Base-by-base conservation (phyloP, 805 yeast genomes). In the Wickerhamiella bombiphila region DNA sequence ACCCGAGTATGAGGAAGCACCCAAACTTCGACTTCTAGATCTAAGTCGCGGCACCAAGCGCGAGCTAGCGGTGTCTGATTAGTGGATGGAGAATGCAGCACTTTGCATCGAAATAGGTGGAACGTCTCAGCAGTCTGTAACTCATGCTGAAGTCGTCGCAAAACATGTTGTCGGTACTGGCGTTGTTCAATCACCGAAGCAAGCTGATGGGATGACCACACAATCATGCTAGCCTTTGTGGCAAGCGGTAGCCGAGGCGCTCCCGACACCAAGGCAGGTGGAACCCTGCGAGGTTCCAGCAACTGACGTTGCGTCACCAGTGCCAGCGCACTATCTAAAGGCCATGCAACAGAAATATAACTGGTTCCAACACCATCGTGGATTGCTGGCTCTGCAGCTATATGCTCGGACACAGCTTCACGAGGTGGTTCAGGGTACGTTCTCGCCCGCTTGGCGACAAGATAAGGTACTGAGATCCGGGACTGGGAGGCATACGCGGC, bases 21-120 rank as follows among this genome's bases (percentile, higher is more conserved):
- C 15, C 38, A 32, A 19, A 45, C 51, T n/a, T 67, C 69, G 16
- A 71, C 69, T 38, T 64, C 69, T 9, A 67, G 46, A 17, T 62
- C 68, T 22, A 68, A 51, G 22, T 70, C 72, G 36, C 53, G 45
- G 43, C 78, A 72, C 48, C 59, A 70, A 0, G 64, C 76, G 29
- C 54, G 54, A n/a, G 60, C 60, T 1, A 66, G 32, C 2, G 46
- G 51, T 1, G 53, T 56, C 8, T 43, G 7, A 5, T 16, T n/a
- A 22, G 18, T 16, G n/a, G 43, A 4, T 43, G 30, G 13, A 7
- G 57, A 51, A 9, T 63, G 61, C 2, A 65, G 57, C n/a, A 73
- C 47, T 3, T 64, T 50, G 48, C 78, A 71, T 39, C 65, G 57
- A 44, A 61, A 56, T 17, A 63, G 49, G 39, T 41, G 41, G 35